A percentile compares a stretch with the other conserved stretches of the same genome.
Conservation (phyloP, 2,329 filamentous ascomycete species). For the Aspergillus tamarii region DNA sequence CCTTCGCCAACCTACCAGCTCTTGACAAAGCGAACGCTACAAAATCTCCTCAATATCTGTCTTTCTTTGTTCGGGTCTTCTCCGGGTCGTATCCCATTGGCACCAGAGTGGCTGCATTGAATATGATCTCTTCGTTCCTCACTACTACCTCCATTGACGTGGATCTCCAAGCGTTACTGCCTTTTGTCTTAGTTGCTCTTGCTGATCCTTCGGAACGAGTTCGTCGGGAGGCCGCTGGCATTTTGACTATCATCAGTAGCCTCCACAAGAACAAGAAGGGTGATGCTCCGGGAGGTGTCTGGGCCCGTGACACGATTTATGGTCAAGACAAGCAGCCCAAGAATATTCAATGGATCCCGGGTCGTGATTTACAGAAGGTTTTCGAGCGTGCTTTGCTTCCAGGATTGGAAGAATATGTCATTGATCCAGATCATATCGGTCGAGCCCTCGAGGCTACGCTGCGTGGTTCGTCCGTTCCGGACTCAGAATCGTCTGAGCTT, state of each 20-base stretch:
- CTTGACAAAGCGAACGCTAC: slow-evolving; percentile 49
- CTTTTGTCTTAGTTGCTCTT: slow-evolving; percentile 76
- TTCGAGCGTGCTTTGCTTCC: slow-evolving; percentile 71
- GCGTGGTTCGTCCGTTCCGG: slow-evolving; percentile 50
- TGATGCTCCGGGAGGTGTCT: slow-evolving; percentile 43
- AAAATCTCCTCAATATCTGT: slow-evolving; percentile 68
- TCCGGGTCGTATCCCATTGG: slow-evolving; percentile 71
- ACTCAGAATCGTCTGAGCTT: slow-evolving; percentile 54
- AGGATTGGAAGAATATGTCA: slow-evolving; percentile 79
- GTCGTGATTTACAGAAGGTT: slow-evolving; percentile 62
- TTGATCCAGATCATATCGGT: slow-evolving; percentile 73
- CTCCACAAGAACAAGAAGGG: slow-evolving; percentile 54
- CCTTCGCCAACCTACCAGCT: slow-evolving; percentile 42
- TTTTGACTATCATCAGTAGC: slow-evolving; percentile 61
- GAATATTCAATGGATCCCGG: slow-evolving; percentile 59
- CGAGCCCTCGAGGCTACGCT: slow-evolving; percentile 65
- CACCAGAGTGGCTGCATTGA: slow-evolving; percentile 70
- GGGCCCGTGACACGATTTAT: slow-evolving; percentile 70
- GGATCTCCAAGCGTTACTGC: slow-evolving; percentile 80
- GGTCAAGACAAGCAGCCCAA: slow-evolving; percentile 55
- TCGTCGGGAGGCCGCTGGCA: slow-evolving; percentile 72
- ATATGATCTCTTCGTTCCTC: slow-evolving; percentile 63
- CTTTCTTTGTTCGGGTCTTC: slow-evolving; percentile 77
- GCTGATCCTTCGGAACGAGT: slow-evolving; percentile 76
- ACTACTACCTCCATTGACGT: slow-evolving; percentile 50